phyloP scores from a whole-genome alignment of 202 grass and related monocot species.

The Musa balbisiana region DNA sequence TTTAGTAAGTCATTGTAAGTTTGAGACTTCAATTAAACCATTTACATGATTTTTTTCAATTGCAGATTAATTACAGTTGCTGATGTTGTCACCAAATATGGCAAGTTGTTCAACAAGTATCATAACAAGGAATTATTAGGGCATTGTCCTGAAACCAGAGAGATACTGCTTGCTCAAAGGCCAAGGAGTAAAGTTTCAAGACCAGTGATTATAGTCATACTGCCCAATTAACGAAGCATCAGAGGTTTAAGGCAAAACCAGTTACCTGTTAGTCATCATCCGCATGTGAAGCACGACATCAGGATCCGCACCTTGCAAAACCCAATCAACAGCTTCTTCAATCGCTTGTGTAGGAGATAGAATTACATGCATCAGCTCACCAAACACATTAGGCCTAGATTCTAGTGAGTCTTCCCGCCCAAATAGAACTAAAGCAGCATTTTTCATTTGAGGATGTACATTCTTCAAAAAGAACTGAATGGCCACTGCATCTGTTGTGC shows the following conservation, averaged over 20 bases:
- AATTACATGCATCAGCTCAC: conserved; percentile 67
- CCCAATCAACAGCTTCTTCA: conserved; percentile 55
- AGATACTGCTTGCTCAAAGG: background rate
- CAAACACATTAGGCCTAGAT: conserved; percentile 78
- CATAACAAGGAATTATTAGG: background rate
- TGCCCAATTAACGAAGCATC: background rate
- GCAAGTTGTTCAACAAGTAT: background rate
- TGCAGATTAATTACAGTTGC: background rate
- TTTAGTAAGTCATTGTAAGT: background rate
- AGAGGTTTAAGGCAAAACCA: too few relatives aligned
- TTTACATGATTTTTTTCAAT: background rate
- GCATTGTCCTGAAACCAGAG: background rate
- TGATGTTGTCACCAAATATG: background rate
- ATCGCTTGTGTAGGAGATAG: conserved; percentile 56
- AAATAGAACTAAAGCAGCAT: conserved; percentile 53
- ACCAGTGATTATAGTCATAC: background rate
- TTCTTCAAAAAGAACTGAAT: conserved; percentile 93
- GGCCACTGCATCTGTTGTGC: conserved; percentile 66
- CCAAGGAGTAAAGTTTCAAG: background rate
- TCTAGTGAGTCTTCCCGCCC: conserved; percentile 31
- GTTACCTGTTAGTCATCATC: conserved; percentile 84
- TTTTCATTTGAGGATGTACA: conserved; percentile 56
- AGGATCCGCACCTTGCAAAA: conserved; percentile 56
- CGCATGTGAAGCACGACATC: conserved; percentile 85
- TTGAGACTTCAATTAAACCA: background rate